phyloP scores from a whole-genome alignment of 805 yeast species.

The Saccharomycopsis babjevae region DNA sequence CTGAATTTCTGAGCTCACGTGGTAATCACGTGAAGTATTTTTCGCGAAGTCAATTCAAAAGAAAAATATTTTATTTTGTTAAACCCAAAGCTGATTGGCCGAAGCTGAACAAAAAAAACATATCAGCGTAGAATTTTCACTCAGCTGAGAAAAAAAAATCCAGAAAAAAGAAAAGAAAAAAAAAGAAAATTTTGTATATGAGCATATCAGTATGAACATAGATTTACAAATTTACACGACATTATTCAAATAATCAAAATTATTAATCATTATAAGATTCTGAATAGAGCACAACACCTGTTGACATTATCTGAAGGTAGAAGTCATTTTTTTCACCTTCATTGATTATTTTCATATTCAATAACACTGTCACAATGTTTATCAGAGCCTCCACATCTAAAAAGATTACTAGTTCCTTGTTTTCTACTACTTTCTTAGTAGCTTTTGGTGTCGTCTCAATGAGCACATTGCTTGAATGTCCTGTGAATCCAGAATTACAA shows the following conservation, averaged over 20 bases:
- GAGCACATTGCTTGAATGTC: slow-evolving; percentile 20
- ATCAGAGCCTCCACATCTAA: slow-evolving; percentile 49
- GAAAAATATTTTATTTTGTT: not conserved
- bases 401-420: slow-evolving; percentile 51
- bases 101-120: not conserved
- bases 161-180: not conserved
- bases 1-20: not conserved
- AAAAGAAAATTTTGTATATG: not conserved
- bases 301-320: no score
- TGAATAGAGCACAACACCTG: no score
- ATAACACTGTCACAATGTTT: slow-evolving; percentile 30
- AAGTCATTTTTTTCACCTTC: no score
- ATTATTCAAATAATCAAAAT: not conserved
- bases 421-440: slow-evolving; percentile 65
- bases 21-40: no score
- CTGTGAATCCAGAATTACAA: slow-evolving; percentile 12
- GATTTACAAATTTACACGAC: not conserved
- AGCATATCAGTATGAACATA: not conserved
- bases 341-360: not conserved
- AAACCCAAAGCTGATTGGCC: not conserved
- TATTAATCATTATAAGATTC: not conserved
- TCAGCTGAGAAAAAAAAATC: not conserved
- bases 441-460: slow-evolving; percentile 54
- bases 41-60: no score
- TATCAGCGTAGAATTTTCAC: not conserved